Evolutionary conservation across 1,139 yeast genomes (phyloP).

Genomic region (Magnusiomyces fungicola): DNA sequence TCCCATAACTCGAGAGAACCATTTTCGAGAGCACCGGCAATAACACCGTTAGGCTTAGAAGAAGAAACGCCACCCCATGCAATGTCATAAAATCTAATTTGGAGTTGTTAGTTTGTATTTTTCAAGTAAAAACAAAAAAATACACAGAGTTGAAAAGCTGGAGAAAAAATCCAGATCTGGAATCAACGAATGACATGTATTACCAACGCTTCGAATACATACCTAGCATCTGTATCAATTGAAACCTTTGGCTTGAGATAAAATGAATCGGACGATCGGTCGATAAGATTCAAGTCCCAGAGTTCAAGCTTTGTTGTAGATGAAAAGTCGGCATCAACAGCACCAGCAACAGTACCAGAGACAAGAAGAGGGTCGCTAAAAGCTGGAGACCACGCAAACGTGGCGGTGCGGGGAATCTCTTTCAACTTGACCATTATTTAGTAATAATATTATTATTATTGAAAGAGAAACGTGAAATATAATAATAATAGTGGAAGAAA

Average conservation of each 20-base stretch:
- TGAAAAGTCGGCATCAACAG: constrained; percentile 81
- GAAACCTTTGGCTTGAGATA: constrained; percentile 45
- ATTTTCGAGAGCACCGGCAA: constrained; percentile 87
- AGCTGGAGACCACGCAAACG: constrained; percentile 86
- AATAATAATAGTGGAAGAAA: neutral
- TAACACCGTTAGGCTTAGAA: constrained; percentile 46
- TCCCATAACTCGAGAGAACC: constrained; percentile 79
- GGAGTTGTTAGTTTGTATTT: constrained; percentile 4
- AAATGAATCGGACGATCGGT: constrained; percentile 32
- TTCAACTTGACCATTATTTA: constrained; percentile 66
- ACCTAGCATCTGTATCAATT: constrained; percentile 43
- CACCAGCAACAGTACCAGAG: constrained; percentile 91
- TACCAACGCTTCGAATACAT: constrained; percentile 9
- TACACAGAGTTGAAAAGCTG: constrained; percentile 1
- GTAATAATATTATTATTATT: neutral
- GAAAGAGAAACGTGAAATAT: neutral
- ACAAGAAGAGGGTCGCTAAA: constrained; percentile 69
- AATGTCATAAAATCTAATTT: constrained; percentile 59
- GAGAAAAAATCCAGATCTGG: neutral
- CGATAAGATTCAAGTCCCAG: constrained; percentile 59
- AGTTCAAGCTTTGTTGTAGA: constrained; percentile 70
- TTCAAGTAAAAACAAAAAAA: neutral
- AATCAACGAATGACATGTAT: no score
- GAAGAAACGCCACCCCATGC: constrained; percentile 75
- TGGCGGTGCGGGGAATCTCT: constrained; percentile 79